These are phyloP conservation scores for Citrullus colocynthis DNA, from an alignment of 306 rosid species.

Conservation along the genomic window DNA sequence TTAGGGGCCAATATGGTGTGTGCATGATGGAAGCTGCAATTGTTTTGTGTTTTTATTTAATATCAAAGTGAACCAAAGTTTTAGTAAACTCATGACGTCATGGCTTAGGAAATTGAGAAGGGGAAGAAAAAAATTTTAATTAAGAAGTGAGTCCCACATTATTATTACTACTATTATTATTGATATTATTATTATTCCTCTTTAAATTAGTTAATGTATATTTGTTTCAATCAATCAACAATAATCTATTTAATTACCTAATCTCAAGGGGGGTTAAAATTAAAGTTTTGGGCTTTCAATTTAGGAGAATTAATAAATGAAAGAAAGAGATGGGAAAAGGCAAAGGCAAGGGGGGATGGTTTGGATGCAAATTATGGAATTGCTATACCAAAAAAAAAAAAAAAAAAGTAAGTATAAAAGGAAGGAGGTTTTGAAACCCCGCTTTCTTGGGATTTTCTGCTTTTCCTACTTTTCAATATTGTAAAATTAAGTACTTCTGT, in stretches of 20 bases:
- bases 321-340: too few species aligned
- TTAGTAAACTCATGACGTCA: conserved; percentile 32
- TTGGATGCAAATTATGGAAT: too few species aligned
- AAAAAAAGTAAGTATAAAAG: not conserved
- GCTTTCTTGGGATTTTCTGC: not conserved
- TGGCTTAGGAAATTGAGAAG: conserved; percentile 26
- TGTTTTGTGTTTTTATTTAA: not conserved
- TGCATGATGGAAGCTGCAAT: not conserved
- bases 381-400: not conserved
- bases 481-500: not conserved
- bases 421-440: not conserved
- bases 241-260: too few species aligned
- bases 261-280: too few species aligned
- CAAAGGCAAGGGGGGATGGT: too few species aligned
- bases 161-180: too few species aligned
- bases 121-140: not conserved
- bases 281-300: not conserved
- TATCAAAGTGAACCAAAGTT: conserved; percentile 6
- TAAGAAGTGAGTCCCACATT: too few species aligned
- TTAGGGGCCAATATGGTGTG: not conserved
- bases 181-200: too few species aligned
- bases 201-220: not conserved
- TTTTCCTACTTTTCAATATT: not conserved
- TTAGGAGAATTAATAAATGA: too few species aligned
- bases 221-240: not conserved